A percentile compares a stretch with the other conserved stretches of the same genome.
These are phyloP conservation scores for Magnaporthiopsis incrustans DNA, from an alignment of 2,329 filamentous ascomycete genomes.

Conservation along the genomic window DNA sequence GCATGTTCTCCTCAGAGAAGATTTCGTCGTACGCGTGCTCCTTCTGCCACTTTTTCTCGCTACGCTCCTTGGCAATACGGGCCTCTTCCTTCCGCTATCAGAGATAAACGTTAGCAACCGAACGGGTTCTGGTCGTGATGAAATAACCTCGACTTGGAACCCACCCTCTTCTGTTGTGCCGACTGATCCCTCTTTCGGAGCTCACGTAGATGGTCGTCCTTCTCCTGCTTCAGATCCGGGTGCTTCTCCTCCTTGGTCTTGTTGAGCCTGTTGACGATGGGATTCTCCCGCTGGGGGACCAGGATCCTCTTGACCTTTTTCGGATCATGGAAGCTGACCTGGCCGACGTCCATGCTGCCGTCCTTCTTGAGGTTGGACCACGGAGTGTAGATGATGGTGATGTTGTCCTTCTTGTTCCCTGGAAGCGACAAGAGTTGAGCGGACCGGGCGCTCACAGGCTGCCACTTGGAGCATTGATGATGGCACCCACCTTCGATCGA, in stretches of 20 bases:
- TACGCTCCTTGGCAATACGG: constrained; percentile 65
- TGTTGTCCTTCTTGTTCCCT: constrained; percentile 98
- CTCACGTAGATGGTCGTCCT: constrained; percentile 65
- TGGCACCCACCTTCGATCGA: constrained; percentile 73
- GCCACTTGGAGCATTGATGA: not conserved
- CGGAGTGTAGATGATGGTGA: constrained; percentile 94
- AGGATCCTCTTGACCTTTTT: constrained; percentile 79
- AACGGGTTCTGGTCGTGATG: not conserved
- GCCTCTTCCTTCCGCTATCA: constrained; percentile 73
- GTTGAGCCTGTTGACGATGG: constrained; percentile 93
- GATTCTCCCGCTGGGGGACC: constrained; percentile 73
- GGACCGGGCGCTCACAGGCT: not conserved
- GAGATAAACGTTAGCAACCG: constrained; percentile 7
- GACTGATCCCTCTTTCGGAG: constrained; percentile 65
- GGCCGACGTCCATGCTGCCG: constrained; percentile 88
- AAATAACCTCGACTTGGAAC: constrained; percentile 14
- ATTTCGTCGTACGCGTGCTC: constrained; percentile 97
- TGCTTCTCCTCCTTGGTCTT: constrained; percentile 89
- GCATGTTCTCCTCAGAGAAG: constrained; percentile 75
- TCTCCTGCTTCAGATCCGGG: constrained; percentile 75
- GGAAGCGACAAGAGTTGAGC: not conserved
- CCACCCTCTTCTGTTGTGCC: constrained; percentile 52
- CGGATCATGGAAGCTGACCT: constrained; percentile 88
- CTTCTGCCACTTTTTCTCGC: constrained; percentile 87
- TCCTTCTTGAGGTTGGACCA: constrained; percentile 94